phyloP scores from a whole-genome alignment of 1,284 basidiomycete genomes.

The Microbotryomycetes sp. region DNA sequence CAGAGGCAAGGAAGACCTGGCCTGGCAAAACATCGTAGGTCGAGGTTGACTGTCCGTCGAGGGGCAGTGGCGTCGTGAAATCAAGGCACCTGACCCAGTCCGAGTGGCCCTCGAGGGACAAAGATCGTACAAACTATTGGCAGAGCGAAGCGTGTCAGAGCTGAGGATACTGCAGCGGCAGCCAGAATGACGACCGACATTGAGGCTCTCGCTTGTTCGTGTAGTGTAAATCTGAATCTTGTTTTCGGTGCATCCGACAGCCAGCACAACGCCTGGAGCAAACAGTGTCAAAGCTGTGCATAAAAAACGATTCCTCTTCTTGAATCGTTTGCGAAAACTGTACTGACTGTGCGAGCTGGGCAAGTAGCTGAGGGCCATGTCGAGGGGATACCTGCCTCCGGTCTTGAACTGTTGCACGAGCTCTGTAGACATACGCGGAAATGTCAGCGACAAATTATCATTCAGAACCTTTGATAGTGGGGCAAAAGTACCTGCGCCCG shows the following conservation, averaged over 20 bases:
- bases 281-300: not conserved
- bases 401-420: constrained; percentile 58
- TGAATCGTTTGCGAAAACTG: not conserved
- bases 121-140: constrained; percentile 38
- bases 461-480: too few relatives aligned
- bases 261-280: constrained; percentile 58
- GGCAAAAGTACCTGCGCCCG: constrained; percentile 5
- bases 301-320: not conserved
- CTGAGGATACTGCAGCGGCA: not conserved
- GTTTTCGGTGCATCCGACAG: constrained; percentile 66
- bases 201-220: not conserved
- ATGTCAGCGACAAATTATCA: not conserved
- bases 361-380: constrained; percentile 56
- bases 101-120: constrained; percentile 74
- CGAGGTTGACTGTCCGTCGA: constrained; percentile 29
- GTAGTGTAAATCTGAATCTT: constrained; percentile 62
- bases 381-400: constrained; percentile 65
- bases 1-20: constrained; percentile 67
- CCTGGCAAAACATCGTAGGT: constrained; percentile 40
- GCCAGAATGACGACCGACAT: not conserved
- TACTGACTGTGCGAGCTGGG: constrained; percentile 58
- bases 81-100: constrained; percentile 82
- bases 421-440: constrained; percentile 16
- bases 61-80: constrained; percentile 48
- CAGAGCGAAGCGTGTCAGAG: too few relatives aligned